Evolutionary conservation across 768 basidiomycete genomes (phyloP), one percentile per base, ranked within the genome.

Genomic region (Phallus indusiatus): DNA sequence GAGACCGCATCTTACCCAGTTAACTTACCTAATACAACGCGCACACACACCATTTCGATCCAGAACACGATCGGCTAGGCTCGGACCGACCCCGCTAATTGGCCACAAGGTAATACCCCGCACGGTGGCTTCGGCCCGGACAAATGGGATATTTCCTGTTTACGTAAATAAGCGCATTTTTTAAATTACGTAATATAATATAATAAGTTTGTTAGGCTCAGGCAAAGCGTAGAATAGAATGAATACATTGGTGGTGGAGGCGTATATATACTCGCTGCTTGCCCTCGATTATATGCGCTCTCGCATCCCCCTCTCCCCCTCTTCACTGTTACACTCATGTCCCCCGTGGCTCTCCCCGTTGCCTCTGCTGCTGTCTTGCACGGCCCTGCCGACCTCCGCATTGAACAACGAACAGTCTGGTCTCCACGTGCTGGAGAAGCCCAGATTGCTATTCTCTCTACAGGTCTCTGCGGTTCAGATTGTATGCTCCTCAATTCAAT

Each of bases 381-480:
- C 66, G 90, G 88, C 18, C 77, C 89, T 56, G 81, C 81, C 65
- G 92, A 95, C 75, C 80, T 98, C 63, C 86, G 84, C 63, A 65
- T 88, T 67, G 90, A 93, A 67, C 74, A 85, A 46, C 84, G 92
- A 64, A 76, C 79, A 49, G 71, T 87, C 63, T 85, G 83, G 77
- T 79, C 85, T 0, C 94, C 94, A 21, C 75, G 77, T 18, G 72
- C 78, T 21, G 83, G 83, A 64, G 81, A 91, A 34, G 91, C 82
- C 48, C 90, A 94, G 74, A 83, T 98, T 68, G 78, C 81, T 60
- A 77, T 95, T 62, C 76, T 78, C 58, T 76, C 88, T 47, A 97
- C 94, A 4, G 95, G 95, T 61, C 82, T 98, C 55, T 98, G 94
- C 66, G 94, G 94, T 60, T 84, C 82, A 59, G 90, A 91, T 71